Base-by-base conservation (phyloP, 768 basidiomycete species). In the Suillus subalutaceus region DNA sequence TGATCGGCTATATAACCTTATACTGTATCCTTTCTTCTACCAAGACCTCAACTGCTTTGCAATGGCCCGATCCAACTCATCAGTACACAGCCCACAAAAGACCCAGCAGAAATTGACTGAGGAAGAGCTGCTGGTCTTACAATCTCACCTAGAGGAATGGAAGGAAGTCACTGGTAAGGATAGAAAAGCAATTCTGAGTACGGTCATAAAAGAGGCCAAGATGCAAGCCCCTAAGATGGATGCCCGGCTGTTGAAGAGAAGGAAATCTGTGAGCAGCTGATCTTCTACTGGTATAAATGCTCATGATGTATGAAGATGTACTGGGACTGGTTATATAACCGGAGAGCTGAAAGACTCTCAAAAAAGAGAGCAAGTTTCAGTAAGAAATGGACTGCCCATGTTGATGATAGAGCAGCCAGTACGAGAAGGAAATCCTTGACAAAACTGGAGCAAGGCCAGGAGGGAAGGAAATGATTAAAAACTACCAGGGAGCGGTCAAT, bases 241-340 rank as follows among this genome's bases (percentile, higher is more conserved):
- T 55, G 18, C 16, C 30, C 1, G 1, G 53, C 18, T 20, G 9
- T 55, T 55, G 53, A 55, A 32, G 9, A 35, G 35, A 9, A 55
- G 53, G 32, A 55, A 55, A 55, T 32, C 0, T 8, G 30, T 55
- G 6, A 55, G 32, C 32, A 32, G 53, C 18, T 32, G 0, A 55
- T 20, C 18, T 2, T 35, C 53, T 13, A 50, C 13, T 50, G 12
- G 9, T 13, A 50, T 26, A 50, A 23, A 50, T 50, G 48, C 12
- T 50, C 23, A 50, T 55, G 30, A 32, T 55, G 10, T 9, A 55
- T 55, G 1, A 20, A 55, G 53, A 35, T 55, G 30, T 55, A 55
- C 18, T 3, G 2, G 53, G 52, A 32, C 6, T 63, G 62, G 62
- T 35, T 63, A 16, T 63, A 52, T 23, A 62, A 62, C 44, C 9